A percentile compares a stretch with the other conserved stretches of the same genome.
These are phyloP conservation scores for Alopecurus myosuroides DNA, from an alignment of 176 grass and related monocot species.

Conservation along the genomic window DNA sequence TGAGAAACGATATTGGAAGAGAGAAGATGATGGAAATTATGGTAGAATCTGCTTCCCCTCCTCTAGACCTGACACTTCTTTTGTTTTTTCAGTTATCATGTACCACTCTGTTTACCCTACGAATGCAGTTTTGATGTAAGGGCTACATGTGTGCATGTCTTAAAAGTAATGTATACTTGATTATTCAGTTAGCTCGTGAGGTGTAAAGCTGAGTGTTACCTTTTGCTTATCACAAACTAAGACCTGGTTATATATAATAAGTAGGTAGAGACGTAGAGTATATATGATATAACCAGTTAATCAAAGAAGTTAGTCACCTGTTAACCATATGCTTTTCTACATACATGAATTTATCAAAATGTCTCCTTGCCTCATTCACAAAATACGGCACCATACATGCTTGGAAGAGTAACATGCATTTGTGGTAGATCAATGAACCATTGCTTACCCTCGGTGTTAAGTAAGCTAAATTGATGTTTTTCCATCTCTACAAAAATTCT, in stretches of 20 bases:
- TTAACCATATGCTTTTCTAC: too few species aligned
- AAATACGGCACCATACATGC: too few species aligned
- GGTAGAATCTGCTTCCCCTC: conserved; percentile 32
- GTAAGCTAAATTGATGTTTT: too few species aligned
- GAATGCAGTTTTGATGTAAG: conserved; percentile 51
- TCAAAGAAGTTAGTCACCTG: too few species aligned
- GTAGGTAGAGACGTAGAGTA: conserved; percentile 29
- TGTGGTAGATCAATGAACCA: too few species aligned
- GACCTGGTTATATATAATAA: conserved; percentile 33
- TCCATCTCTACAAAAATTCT: too few species aligned
- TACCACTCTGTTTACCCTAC: conserved; percentile 88
- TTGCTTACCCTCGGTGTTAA: too few species aligned
- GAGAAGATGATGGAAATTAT: conserved; percentile 96
- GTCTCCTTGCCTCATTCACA: too few species aligned
- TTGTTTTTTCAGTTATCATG: conserved; percentile 65
- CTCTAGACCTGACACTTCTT: conserved; percentile 40
- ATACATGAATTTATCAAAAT: too few species aligned
- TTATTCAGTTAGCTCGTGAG: background rate
- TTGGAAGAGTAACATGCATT: too few species aligned
- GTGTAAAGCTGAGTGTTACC: background rate
- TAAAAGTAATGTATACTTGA: conserved; percentile 8
- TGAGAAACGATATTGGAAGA: conserved; percentile 81
- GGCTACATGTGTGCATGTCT: conserved; percentile 81
- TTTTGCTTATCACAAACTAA: conserved; percentile 6
- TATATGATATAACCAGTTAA: too few species aligned